Percentiles rank a stretch among this genome's conserved stretches.
phyloP scores from a whole-genome alignment of 371 early-diverging fungal genomes.

The Syncephalis plumigaleata region DNA sequence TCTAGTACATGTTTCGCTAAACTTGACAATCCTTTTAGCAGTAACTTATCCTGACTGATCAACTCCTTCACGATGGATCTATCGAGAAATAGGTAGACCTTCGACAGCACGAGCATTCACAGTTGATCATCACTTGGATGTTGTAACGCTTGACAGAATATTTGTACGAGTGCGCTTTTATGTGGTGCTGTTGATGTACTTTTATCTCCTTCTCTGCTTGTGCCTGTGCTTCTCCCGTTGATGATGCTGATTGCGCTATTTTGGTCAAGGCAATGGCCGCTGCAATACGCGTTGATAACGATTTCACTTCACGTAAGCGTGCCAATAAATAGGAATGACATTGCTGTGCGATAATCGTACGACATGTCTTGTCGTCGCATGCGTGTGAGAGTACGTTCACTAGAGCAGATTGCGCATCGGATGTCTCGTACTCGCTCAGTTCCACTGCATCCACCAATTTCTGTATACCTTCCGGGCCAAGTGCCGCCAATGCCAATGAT shows the following conservation, averaged over 20 bases:
- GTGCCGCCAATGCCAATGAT: too few species aligned
- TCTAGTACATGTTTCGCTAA: conserved; percentile 24
- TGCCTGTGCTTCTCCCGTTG: conserved; percentile 1
- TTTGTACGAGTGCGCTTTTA: conserved; percentile 13
- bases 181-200: conserved; percentile 4
- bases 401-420: conserved; percentile 34
- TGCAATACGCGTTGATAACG: conserved; percentile 29
- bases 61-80: conserved; percentile 36
- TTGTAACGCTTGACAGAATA: conserved; percentile 18
- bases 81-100: conserved; percentile 53
- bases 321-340: conserved; percentile 33
- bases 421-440: conserved; percentile 41
- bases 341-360: conserved; percentile 28
- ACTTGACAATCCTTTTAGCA: conserved; percentile 33
- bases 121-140: conserved; percentile 15
- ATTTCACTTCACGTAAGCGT: conserved; percentile 19
- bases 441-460: conserved; percentile 47
- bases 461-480: too few species aligned
- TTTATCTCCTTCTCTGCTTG: too few species aligned
- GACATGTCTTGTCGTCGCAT: conserved; percentile 41
- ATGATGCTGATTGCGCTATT: conserved; percentile 20
- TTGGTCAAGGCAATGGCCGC: conserved; percentile 48
- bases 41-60: conserved; percentile 26
- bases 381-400: conserved; percentile 43
- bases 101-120: conserved; percentile 32